These are phyloP conservation scores for Tuber umbilicatum DNA, from an alignment of 495 filamentous ascomycete species.

Conservation along the genomic window DNA sequence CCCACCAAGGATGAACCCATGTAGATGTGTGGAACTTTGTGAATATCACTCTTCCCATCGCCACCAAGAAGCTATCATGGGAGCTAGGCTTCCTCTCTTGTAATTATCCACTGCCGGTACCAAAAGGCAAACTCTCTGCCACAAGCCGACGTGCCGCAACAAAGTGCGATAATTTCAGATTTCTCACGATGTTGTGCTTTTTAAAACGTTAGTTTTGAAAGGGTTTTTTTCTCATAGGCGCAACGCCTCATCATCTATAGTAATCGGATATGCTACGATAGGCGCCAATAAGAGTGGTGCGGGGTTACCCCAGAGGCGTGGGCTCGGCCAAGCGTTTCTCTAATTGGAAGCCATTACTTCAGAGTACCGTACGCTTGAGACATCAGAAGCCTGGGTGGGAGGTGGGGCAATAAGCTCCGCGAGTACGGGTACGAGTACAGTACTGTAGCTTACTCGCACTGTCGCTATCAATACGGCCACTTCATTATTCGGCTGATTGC, in stretches of 20 bases:
- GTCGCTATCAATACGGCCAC: background rate
- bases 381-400: background rate
- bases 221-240: background rate
- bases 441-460: background rate
- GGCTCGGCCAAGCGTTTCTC: background rate
- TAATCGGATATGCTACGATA: conserved; percentile 4
- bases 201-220: background rate
- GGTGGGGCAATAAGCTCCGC: background rate
- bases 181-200: background rate
- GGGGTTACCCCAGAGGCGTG: conserved; percentile 23
- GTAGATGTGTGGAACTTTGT: background rate
- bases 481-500: background rate
- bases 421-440: no score
- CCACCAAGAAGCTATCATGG: background rate
- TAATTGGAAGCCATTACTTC: background rate
- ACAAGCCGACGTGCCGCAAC: background rate
- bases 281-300: conserved; percentile 20
- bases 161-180: background rate
- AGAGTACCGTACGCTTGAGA: background rate
- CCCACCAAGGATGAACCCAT: background rate
- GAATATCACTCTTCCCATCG: background rate
- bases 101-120: background rate
- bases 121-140: background rate
- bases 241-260: background rate
- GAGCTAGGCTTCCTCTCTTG: background rate